Evolutionary conservation across 2,329 filamentous ascomycete species (phyloP), one percentile per base, ranked within the genome.

Genomic region (Cytospora schulzeri): DNA sequence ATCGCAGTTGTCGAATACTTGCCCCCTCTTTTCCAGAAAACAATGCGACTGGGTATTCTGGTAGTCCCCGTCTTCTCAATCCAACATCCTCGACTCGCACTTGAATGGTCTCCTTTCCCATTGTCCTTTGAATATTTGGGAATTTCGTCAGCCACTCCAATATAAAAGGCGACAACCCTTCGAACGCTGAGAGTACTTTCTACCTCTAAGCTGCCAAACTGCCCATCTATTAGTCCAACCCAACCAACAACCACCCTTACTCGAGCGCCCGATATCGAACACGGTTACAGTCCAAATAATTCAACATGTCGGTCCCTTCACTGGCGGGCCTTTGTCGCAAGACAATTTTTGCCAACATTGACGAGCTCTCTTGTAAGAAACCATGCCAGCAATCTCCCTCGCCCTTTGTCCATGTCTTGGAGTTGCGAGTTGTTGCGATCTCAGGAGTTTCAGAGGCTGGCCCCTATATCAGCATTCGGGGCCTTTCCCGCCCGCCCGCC

Each of bases 11-110:
- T 51, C 53, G n/a, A 11, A 41, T 15, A 17, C 38, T 17, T 50
- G 17, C 24, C 19, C 53, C 24, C 29, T 54, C 29, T n/a, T 31
- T 31, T 22, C 12, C 52, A 33, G 53, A 26, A 15, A 56, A 62
- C 29, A 56, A 62, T 56, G 60, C 38, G 38, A 41, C 60, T 7
- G n/a, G 60, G 22, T 22, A 3, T 38, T 19, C 52, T 28, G 52
- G 19, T 17, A 50, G 48, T 62, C n/a, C 17, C 28, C 60, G 41
- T 9, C 15, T 38, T 22, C 15, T 19, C 38, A 41, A 31, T 28
- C n/a, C 17, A 62, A 56, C 38, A 52, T 56, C 22, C 60, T 62
- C 60, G 24, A 56, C 35, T 62, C 54, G 28, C 55, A 35, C 11
- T 28, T 19, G 28, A n/a, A 41, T 14, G 29, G 38, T 19, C 52